Percentiles rank a stretch among this genome's conserved stretches.
These are phyloP conservation scores for Pyrus hybrid DNA, from an alignment of 331 rosid genomes.

Conservation along the genomic window DNA sequence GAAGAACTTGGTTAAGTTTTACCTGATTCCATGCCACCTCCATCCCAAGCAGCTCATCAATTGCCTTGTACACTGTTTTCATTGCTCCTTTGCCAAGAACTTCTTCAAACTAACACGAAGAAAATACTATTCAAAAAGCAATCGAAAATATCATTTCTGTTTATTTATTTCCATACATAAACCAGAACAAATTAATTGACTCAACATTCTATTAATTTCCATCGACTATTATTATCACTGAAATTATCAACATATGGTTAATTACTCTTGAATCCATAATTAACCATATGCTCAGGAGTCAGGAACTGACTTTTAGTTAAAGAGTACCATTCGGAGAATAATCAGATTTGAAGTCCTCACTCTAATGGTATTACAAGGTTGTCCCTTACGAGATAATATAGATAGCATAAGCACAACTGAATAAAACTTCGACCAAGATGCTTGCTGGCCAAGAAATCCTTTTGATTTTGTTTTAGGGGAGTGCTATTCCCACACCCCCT, in stretches of 20 bases:
- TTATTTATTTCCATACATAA: neutral
- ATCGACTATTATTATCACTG: neutral
- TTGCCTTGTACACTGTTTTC: constrained; percentile 94
- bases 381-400: neutral
- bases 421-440: neutral
- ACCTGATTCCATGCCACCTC: constrained; percentile 99
- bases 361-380: neutral
- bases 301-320: neutral
- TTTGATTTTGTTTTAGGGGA: neutral
- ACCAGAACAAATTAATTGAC: neutral
- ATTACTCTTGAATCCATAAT: neutral
- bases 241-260: neutral
- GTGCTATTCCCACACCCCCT: too few relatives aligned
- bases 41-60: constrained; percentile 80
- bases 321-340: neutral
- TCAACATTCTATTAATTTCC: neutral
- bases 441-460: neutral
- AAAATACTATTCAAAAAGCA: neutral
- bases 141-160: neutral
- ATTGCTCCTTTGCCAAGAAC: constrained; percentile 95
- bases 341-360: neutral
- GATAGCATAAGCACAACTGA: neutral
- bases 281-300: too few relatives aligned
- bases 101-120: constrained; percentile 58
- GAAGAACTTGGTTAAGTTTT: constrained; percentile 60